These are phyloP conservation scores for Penicillium sp. DNA, from an alignment of 2,329 filamentous ascomycete genomes.

Conservation along the genomic window DNA sequence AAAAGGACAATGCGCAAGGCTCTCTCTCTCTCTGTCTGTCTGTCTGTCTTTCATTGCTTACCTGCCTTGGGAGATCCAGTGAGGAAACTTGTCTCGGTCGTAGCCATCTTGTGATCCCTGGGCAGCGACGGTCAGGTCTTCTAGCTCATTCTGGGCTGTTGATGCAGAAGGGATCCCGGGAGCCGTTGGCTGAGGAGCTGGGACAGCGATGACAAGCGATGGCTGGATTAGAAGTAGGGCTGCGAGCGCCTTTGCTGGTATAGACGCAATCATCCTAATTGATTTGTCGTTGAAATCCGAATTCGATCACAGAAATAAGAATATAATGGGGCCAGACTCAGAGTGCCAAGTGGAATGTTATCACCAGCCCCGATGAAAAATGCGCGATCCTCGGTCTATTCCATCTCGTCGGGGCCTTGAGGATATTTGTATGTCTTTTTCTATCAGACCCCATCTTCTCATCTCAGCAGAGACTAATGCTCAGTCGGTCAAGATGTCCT, in stretches of 20 bases:
- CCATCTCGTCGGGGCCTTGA: too few relatives aligned
- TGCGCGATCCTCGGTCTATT: not conserved
- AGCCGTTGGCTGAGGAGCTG: conserved; percentile 45
- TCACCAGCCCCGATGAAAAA: not conserved
- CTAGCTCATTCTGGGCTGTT: conserved; percentile 62
- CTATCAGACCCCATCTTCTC: not conserved
- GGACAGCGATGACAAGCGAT: conserved; percentile 19
- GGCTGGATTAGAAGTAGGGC: conserved; percentile 24
- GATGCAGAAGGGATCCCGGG: conserved; percentile 67
- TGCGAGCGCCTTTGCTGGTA: conserved; percentile 4
- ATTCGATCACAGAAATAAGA: too few relatives aligned
- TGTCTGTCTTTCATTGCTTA: conserved; percentile 41
- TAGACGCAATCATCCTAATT: not conserved
- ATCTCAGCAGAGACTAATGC: too few relatives aligned
- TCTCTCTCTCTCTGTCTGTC: too few relatives aligned
- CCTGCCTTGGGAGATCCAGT: conserved; percentile 63
- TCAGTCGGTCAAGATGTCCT: too few relatives aligned
- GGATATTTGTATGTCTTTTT: not conserved
- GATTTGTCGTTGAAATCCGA: not conserved
- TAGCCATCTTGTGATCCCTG: conserved; percentile 63
- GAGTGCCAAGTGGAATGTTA: not conserved
- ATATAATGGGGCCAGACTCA: too few relatives aligned
- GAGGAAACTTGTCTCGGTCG: conserved; percentile 69
- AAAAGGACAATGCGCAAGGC: too few relatives aligned
- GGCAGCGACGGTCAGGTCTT: conserved; percentile 61